Evolutionary conservation across 2,329 filamentous ascomycete genomes (phyloP).

Genomic region (Achaetomium macrosporum): DNA sequence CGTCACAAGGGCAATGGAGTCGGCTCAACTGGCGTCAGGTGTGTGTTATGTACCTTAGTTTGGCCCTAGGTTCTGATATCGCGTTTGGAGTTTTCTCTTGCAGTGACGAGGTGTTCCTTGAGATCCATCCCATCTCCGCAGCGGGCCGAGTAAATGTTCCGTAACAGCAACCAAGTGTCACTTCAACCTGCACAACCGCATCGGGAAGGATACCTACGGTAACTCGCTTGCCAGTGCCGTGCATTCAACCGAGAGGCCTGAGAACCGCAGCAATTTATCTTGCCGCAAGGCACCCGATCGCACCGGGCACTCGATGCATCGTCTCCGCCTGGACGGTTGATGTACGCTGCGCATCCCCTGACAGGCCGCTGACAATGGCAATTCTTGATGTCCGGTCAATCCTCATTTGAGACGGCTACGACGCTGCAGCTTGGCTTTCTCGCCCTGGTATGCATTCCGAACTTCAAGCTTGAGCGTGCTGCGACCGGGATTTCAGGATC

Average conservation of each 20-base stretch:
- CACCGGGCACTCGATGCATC: constrained; percentile 3
- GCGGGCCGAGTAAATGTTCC: no score
- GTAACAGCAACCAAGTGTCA: no score
- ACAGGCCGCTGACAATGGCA: neutral
- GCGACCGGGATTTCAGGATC: constrained; percentile 17
- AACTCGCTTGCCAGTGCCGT: neutral
- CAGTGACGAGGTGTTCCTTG: no score
- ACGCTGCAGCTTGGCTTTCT: constrained; percentile 12
- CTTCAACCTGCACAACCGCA: no score
- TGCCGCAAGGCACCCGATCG: constrained; percentile 4
- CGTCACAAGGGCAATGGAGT: neutral
- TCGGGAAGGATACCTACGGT: neutral
- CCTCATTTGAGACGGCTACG: constrained; percentile 9
- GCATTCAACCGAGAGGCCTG: constrained; percentile 8
- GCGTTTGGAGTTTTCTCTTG: no score
- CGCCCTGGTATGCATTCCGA: constrained; percentile 13
- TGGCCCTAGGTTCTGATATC: no score
- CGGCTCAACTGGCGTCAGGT: neutral
- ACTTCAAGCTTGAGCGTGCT: constrained; percentile 7
- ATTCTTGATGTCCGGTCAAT: constrained; percentile 1
- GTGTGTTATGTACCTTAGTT: no score
- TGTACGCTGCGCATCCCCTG: neutral
- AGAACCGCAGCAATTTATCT: constrained; percentile 9
- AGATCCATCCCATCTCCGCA: no score
- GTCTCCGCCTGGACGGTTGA: neutral